Percentiles rank a stretch among this genome's conserved stretches.
These are phyloP conservation scores for Olyra latifolia DNA, from an alignment of 176 grass and related monocot genomes.

Conservation along the genomic window DNA sequence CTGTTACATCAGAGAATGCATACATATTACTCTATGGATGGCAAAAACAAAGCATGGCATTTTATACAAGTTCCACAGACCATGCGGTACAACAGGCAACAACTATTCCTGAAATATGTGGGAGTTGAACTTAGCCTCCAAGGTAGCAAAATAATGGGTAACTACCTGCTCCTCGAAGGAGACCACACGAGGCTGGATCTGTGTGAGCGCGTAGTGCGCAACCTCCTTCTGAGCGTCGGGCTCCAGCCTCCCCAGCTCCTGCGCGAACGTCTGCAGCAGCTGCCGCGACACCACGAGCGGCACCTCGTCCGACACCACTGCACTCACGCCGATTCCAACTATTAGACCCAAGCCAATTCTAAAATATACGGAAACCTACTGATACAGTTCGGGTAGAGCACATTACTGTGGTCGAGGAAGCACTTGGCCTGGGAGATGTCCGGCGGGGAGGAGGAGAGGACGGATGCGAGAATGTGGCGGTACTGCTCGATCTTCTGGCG, in stretches of 20 bases:
- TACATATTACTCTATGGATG: background rate
- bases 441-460: conserved; percentile 72
- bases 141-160: background rate
- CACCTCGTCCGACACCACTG: conserved; percentile 96
- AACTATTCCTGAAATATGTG: background rate
- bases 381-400: background rate
- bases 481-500: conserved; percentile 99
- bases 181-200: conserved; percentile 96
- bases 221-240: conserved; percentile 90
- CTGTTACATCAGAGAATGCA: background rate
- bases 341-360: background rate
- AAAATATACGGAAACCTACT: background rate
- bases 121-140: background rate
- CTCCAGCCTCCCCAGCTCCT: conserved; percentile 86
- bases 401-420: conserved; percentile 92
- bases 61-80: background rate
- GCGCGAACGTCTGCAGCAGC: conserved; percentile 88
- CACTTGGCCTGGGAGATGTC: conserved; percentile 89
- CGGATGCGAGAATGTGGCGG: conserved; percentile 87
- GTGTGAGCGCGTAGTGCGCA: conserved; percentile 80
- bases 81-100: background rate
- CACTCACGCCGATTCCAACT: background rate
- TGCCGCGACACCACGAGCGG: conserved; percentile 97
- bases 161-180: conserved; percentile 98
- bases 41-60: background rate